Percentiles rank a stretch among this genome's conserved stretches.
Evolutionary conservation across 106 monocot genomes (phyloP).

Genomic region (Posidonia australis): DNA sequence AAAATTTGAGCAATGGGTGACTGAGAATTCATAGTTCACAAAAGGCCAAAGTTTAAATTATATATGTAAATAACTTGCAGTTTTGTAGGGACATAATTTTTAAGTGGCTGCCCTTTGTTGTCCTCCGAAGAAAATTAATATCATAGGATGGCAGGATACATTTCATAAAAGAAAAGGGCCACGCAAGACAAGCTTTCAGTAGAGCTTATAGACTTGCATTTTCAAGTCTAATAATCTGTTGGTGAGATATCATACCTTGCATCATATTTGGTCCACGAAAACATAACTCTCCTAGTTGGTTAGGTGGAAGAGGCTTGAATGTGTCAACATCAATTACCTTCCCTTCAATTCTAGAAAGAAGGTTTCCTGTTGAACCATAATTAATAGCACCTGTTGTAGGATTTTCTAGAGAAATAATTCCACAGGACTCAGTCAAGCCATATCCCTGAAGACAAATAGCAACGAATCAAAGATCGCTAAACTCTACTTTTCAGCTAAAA

Average conservation of each 20-base stretch:
- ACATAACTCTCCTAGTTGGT: constrained; percentile 67
- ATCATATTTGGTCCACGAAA: constrained; percentile 86
- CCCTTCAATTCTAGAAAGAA: constrained; percentile 46
- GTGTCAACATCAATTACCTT: constrained; percentile 59
- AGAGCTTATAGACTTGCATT: not conserved
- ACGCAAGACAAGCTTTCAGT: not conserved
- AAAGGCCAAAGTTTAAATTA: too few relatives aligned
- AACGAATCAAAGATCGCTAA: not conserved
- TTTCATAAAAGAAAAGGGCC: too few relatives aligned
- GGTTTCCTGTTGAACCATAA: constrained; percentile 57
- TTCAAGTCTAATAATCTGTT: not conserved
- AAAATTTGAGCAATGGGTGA: too few relatives aligned
- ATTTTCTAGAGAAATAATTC: constrained; percentile 55
- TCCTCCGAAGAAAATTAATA: too few relatives aligned
- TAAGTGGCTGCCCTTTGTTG: too few relatives aligned
- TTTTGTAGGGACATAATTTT: too few relatives aligned
- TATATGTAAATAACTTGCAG: too few relatives aligned
- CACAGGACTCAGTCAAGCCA: constrained; percentile 78
- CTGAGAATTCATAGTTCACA: too few relatives aligned
- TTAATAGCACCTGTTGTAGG: constrained; percentile 19
- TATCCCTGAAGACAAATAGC: constrained; percentile 49
- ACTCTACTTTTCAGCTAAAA: too few relatives aligned
- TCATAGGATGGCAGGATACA: too few relatives aligned
- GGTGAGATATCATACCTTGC: constrained; percentile 54
- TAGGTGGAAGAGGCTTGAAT: constrained; percentile 58